phyloP scores from a whole-genome alignment of 208 protist genomes.

The Herpetomonas samuelpessoai region DNA sequence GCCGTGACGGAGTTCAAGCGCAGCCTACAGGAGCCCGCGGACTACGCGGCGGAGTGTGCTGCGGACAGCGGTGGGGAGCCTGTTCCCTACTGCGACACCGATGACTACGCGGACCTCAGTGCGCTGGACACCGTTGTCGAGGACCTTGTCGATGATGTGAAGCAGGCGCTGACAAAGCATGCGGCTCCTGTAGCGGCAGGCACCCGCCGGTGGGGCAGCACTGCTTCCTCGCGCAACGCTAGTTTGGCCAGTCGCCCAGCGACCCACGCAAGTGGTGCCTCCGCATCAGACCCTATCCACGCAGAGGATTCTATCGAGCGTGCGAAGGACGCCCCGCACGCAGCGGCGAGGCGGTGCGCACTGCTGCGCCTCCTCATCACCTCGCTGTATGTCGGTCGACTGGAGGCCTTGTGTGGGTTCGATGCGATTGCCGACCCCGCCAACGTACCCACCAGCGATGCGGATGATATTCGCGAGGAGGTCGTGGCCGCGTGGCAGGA shows the following conservation, averaged over 20 bases:
- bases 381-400: conserved; percentile 47
- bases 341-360: conserved; percentile 21
- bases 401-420: conserved; percentile 35
- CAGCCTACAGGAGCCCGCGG: conserved; percentile 56
- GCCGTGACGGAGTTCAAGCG: conserved; percentile 32
- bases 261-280: too few species aligned
- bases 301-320: not conserved
- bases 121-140: conserved; percentile 52
- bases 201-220: not conserved
- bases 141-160: conserved; percentile 27
- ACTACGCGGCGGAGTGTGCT: conserved; percentile 47
- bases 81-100: conserved; percentile 64
- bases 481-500: conserved; percentile 49
- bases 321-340: not conserved
- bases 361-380: conserved; percentile 68
- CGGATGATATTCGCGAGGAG: conserved; percentile 57
- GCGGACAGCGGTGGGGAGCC: conserved; percentile 13
- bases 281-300: not conserved
- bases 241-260: not conserved
- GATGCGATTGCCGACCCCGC: conserved; percentile 25
- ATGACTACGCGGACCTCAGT: conserved; percentile 78
- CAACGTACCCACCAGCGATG: conserved; percentile 23
- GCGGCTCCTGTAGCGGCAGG: not conserved
- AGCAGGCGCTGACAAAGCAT: conserved; percentile 19
- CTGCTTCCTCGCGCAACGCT: not conserved